Conservation (phyloP, 2,329 filamentous ascomycete genomes). For the Rhynchosporium agropyri region DNA sequence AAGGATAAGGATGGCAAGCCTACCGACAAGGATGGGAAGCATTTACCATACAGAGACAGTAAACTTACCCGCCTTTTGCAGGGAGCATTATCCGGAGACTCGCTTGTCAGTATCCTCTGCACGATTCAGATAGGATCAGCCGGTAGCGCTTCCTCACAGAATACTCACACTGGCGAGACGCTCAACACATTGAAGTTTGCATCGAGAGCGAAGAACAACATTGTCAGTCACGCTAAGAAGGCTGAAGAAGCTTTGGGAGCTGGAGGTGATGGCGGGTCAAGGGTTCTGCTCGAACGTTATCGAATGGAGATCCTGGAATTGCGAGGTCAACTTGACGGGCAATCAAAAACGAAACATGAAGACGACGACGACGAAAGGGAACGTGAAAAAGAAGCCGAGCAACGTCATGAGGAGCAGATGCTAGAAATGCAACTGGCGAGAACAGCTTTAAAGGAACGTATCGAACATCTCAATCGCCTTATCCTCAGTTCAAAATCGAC, state of each 20-base stretch:
- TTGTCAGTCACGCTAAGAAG: constrained; percentile 94
- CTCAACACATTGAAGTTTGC: constrained; percentile 97
- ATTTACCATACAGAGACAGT: constrained; percentile 95
- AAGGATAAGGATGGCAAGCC: constrained; percentile 79
- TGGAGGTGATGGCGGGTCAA: constrained; percentile 81
- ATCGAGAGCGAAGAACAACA: constrained; percentile 94
- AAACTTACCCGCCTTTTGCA: constrained; percentile 93
- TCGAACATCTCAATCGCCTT: constrained; percentile 92
- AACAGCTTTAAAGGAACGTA: constrained; percentile 94
- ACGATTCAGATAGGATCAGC: constrained; percentile 88
- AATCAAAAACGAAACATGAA: constrained; percentile 69
- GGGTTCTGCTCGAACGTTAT: constrained; percentile 89
- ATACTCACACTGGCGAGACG: constrained; percentile 82
- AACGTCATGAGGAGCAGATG: constrained; percentile 95
- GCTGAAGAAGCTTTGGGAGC: constrained; percentile 84
- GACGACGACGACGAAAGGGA: constrained; percentile 72
- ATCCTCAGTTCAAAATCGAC: constrained; percentile 96
- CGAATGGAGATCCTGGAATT: constrained; percentile 89
- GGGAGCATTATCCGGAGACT: constrained; percentile 88
- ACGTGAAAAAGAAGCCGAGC: constrained; percentile 77
- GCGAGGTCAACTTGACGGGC: constrained; percentile 77
- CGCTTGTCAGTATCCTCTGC: constrained; percentile 94
- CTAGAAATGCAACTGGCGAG: constrained; percentile 97
- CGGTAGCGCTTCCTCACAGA: constrained; percentile 69
- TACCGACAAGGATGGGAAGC: constrained; percentile 81